These are phyloP conservation scores for Akanthomyces muscarius DNA, from an alignment of 2,329 filamentous ascomycete species.

Conservation along the genomic window DNA sequence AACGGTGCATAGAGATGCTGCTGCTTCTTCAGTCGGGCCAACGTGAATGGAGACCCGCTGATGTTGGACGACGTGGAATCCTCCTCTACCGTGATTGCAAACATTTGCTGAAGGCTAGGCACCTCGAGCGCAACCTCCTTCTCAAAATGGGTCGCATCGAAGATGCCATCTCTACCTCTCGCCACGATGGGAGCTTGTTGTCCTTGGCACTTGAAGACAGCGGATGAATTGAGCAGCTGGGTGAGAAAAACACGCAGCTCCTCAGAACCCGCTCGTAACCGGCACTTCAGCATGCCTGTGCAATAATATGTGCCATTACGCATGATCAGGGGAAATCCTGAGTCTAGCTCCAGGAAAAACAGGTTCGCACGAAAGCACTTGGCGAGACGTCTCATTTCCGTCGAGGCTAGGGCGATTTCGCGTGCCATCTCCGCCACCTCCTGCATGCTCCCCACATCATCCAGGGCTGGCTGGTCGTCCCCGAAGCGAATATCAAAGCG, in stretches of 20 bases:
- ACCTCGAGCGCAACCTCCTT: background rate
- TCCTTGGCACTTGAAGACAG: background rate
- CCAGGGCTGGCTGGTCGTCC: background rate
- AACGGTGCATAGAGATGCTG: background rate
- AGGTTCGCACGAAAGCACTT: background rate
- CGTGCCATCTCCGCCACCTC: background rate
- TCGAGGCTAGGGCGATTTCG: background rate
- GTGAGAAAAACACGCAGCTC: background rate
- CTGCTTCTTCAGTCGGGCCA: background rate
- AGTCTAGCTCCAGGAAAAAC: background rate
- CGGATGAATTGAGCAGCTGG: background rate
- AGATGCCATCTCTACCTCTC: background rate
- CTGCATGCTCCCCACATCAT: background rate
- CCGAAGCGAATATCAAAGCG: background rate
- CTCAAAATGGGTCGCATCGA: background rate
- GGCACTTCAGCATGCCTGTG: background rate
- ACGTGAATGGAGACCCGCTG: background rate
- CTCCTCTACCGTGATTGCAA: background rate
- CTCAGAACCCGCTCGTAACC: background rate
- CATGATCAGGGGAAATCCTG: background rate
- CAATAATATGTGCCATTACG: background rate
- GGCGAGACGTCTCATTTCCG: background rate
- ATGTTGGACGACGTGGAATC: background rate
- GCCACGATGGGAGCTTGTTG: background rate
- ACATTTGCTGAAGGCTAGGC: background rate